Conservation (phyloP, 2,329 filamentous ascomycete genomes). For the Chaetothyriales sp. region DNA sequence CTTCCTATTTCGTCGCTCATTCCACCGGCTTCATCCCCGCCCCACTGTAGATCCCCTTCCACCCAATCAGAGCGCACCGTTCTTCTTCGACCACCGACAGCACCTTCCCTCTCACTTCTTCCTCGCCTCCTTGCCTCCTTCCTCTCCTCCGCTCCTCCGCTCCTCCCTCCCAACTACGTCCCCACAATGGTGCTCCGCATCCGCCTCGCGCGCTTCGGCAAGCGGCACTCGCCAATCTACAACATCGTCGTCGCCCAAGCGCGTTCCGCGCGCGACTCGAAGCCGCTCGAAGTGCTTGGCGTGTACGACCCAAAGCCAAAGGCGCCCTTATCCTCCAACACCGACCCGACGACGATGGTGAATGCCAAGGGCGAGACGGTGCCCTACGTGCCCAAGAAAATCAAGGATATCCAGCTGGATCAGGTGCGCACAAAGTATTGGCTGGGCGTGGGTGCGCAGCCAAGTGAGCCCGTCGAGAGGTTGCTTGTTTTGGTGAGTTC, state of each 20-base stretch:
- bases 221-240: conserved; percentile 78
- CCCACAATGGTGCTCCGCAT: conserved; percentile 78
- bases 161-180: not conserved
- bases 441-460: conserved; percentile 93
- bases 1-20: not conserved
- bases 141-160: not conserved
- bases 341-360: conserved; percentile 10
- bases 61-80: conserved; percentile 10
- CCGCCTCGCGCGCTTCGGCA: conserved; percentile 84
- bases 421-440: conserved; percentile 74
- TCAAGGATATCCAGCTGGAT: conserved; percentile 89
- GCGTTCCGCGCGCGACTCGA: conserved; percentile 76
- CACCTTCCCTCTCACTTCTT: not conserved
- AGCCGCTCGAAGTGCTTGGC: conserved; percentile 83
- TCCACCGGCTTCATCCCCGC: not conserved
- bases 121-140: not conserved
- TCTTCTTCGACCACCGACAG: conserved; percentile 5
- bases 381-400: conserved; percentile 46
- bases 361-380: conserved; percentile 33
- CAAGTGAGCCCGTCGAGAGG: conserved; percentile 78
- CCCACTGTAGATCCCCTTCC: not conserved
- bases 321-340: conserved; percentile 25
- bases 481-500: conserved; percentile 63
- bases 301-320: conserved; percentile 49
- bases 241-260: conserved; percentile 95